These are phyloP conservation scores for Pythium aquatile DNA, from an alignment of 352 stramenopile genomes.

Conservation along the genomic window DNA sequence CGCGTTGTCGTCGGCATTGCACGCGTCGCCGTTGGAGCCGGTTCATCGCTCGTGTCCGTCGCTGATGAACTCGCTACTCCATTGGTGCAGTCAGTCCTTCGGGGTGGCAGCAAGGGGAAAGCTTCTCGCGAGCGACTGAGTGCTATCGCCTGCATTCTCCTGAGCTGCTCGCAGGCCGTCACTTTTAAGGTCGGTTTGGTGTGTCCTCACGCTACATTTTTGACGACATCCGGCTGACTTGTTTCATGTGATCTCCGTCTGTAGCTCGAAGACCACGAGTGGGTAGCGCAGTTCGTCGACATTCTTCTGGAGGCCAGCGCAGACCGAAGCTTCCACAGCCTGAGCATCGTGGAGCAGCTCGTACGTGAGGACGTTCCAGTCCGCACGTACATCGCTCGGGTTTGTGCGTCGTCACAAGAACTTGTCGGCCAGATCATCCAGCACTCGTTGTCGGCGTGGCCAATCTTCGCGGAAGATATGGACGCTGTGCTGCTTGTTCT, in stretches of 20 bases:
- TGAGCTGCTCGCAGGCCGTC: conserved; percentile 6
- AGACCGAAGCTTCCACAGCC: conserved; percentile 11
- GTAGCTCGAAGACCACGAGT: conserved; percentile 19
- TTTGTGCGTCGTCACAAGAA: conserved; percentile 10
- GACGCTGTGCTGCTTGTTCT: conserved; percentile 25
- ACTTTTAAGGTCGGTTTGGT: conserved; percentile 2
- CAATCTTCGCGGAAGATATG: conserved; percentile 25
- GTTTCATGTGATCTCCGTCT: background rate
- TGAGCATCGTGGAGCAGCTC: conserved; percentile 19
- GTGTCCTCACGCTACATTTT: background rate
- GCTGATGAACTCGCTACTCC: conserved; percentile 19
- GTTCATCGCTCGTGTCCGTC: conserved; percentile 6
- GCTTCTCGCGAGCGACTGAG: conserved; percentile 5
- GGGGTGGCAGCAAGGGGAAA: conserved; percentile 10
- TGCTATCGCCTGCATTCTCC: conserved; percentile 13
- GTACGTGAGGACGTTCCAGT: conserved; percentile 8
- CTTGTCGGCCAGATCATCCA: conserved; percentile 17
- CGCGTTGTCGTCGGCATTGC: conserved; percentile 39
- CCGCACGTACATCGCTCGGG: conserved; percentile 4
- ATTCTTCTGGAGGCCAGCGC: conserved; percentile 18
- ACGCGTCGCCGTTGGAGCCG: conserved; percentile 19
- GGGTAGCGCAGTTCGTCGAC: conserved; percentile 15
- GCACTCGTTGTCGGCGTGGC: conserved; percentile 20
- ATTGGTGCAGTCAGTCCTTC: conserved; percentile 8
- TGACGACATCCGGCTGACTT: background rate